Evolutionary conservation across 2,329 filamentous ascomycete genomes (phyloP), one percentile per base, ranked within the genome.

Genomic region (Metarhizium sp.): DNA sequence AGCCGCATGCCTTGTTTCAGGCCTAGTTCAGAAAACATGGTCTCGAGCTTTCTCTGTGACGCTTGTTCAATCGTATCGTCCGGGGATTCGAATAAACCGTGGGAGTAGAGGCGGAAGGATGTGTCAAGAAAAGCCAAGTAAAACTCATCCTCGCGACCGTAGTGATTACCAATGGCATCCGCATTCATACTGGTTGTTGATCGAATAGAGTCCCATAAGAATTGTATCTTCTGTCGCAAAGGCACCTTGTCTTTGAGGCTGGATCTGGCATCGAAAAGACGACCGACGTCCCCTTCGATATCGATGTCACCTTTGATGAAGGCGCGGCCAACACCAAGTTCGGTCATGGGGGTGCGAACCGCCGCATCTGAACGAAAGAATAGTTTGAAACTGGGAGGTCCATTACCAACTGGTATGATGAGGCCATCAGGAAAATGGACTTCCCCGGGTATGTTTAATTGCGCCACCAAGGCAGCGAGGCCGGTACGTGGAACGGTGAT

Each of bases 251-350:
- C 53, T 29, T 45, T 38, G n/a, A 55, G 16, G 16, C 29, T 25
- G 16, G n/a, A 18, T 13, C 40, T 6, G 40, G 25, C 48, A 48
- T 43, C 40, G 25, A 30, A 55, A 55, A 55, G 53, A 3, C 18
- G 16, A 7, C 18, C 30, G 29, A 51, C n/a, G 16, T 55, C 48
- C 25, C 25, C 25, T 4, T 25, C 3, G 25, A 25, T 6, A 48
- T 55, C 53, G 32, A 55, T 55, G 18, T 55, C 48, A 3, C 53
- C 48, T 32, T 47, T n/a, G 30, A 55, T 34, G 32, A 55, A 55
- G 13, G 53, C 53, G 25, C 48, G 53, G 18, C 48, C 48, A 13
- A 55, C 38, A 3, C 25, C 40, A 13, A 55, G 40, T 20, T 51
- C 53, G 1, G 8, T 25, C 25, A 25, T 25, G 25, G 6, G 13